Evolutionary conservation across 352 stramenopile species (phyloP).

Genomic region (Phytopythium boreale): DNA sequence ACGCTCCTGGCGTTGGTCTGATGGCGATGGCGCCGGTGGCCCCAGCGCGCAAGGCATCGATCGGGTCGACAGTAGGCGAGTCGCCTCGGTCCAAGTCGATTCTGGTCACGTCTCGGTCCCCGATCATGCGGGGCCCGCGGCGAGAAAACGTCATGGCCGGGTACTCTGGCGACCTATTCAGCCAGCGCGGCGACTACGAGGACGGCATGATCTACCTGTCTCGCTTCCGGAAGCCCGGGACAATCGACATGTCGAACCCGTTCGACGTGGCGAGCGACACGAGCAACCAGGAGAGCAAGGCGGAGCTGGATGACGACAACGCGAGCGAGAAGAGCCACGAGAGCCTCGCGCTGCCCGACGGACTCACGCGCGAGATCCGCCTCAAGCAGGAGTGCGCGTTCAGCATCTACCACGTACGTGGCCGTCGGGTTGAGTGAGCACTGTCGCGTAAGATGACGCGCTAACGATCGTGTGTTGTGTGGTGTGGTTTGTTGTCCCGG

Average conservation of each 20-base stretch:
- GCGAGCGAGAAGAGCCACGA: slow-evolving; percentile 49
- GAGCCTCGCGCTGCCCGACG: slow-evolving; percentile 12
- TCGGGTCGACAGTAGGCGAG: slow-evolving; percentile 24
- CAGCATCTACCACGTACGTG: slow-evolving; percentile 71
- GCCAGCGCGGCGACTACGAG: slow-evolving; percentile 79
- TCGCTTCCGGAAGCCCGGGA: slow-evolving; percentile 62
- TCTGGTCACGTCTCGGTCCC: slow-evolving; percentile 19
- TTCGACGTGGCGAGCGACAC: slow-evolving; percentile 18
- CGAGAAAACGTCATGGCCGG: slow-evolving; percentile 50
- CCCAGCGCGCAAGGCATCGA: slow-evolving; percentile 30
- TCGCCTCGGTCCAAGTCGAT: slow-evolving; percentile 60
- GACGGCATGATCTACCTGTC: slow-evolving; percentile 89
- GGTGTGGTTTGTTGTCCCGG: no score
- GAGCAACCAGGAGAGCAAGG: slow-evolving; percentile 29
- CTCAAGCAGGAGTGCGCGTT: slow-evolving; percentile 82
- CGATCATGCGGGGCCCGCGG: slow-evolving; percentile 19
- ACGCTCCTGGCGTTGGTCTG: not conserved
- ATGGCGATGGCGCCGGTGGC: slow-evolving; percentile 24
- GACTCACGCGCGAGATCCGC: slow-evolving; percentile 48
- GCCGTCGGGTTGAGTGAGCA: not conserved
- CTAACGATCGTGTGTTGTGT: not conserved
- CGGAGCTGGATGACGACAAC: slow-evolving; percentile 40
- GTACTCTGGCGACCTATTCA: slow-evolving; percentile 83
- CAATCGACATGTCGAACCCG: slow-evolving; percentile 20
- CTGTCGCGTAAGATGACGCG: not conserved